Percentiles rank a stretch among this genome's conserved stretches.
Conservation (phyloP, 345 rosid species). For the Passiflora organensis region DNA sequence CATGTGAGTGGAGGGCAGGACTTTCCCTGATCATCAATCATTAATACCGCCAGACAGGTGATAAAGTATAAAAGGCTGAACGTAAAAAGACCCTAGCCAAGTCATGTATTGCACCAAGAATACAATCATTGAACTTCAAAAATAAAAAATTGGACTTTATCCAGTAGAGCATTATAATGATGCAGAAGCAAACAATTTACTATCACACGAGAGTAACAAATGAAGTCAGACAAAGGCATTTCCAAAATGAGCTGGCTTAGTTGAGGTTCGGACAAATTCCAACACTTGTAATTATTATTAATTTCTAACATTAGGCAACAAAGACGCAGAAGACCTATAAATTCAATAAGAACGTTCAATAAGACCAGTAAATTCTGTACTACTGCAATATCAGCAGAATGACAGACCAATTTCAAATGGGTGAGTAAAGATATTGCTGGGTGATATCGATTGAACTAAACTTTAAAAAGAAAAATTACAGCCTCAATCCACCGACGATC, state of each 20-base stretch:
- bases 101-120: background rate
- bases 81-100: background rate
- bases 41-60: background rate
- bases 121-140: slow-evolving; percentile 13
- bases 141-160: background rate
- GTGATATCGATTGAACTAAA: too few relatives aligned
- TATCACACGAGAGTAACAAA: background rate
- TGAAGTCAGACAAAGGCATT: background rate
- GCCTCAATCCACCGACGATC: too few relatives aligned
- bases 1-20: slow-evolving; percentile 1
- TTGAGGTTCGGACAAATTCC: too few relatives aligned
- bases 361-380: too few relatives aligned
- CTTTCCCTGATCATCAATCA: background rate
- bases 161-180: slow-evolving; percentile 8
- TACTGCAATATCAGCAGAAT: too few relatives aligned
- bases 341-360: background rate
- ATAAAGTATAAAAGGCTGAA: background rate
- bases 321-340: background rate
- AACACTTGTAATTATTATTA: too few relatives aligned
- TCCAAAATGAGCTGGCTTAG: too few relatives aligned
- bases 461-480: too few relatives aligned
- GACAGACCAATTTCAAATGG: too few relatives aligned
- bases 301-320: too few relatives aligned
- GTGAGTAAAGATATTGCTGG: too few relatives aligned
- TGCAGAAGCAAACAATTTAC: background rate